Conservation (phyloP, 1,284 basidiomycete species). For the Trichosporon sp. region DNA sequence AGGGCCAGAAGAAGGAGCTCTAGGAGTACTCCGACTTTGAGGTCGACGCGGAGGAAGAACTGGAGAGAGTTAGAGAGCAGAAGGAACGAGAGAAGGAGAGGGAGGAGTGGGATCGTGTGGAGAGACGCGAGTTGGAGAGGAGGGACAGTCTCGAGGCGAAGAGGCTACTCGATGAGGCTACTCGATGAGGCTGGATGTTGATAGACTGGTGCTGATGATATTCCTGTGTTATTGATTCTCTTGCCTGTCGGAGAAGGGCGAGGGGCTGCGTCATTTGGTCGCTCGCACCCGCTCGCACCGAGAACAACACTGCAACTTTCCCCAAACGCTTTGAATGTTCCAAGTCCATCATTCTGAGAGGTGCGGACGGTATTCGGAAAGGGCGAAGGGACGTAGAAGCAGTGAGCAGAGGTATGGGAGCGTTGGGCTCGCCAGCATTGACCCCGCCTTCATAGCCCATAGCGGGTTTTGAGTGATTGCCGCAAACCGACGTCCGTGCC, state of each 20-base stretch:
- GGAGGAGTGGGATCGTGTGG: not conserved
- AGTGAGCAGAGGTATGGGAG: not conserved
- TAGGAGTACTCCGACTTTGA: conserved; percentile 6
- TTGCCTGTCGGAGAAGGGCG: not conserved
- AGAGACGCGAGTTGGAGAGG: not conserved
- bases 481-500: not conserved
- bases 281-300: no score
- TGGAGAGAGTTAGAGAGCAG: not conserved
- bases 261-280: not conserved
- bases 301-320: no score
- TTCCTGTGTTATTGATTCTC: not conserved
- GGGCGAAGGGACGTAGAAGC: no score
- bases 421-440: no score
- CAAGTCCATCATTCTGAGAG: not conserved
- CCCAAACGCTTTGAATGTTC: not conserved
- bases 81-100: not conserved
- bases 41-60: not conserved
- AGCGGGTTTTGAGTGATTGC: not conserved
- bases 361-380: not conserved
- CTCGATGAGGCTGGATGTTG: not conserved
- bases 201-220: not conserved
- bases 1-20: conserved; percentile 17
- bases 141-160: not conserved
- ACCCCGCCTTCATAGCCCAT: no score
- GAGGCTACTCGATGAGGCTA: not conserved